Percentiles rank a stretch among this genome's conserved stretches.
Conservation (phyloP, 2,329 filamentous ascomycete genomes). For the Alternaria sp. region DNA sequence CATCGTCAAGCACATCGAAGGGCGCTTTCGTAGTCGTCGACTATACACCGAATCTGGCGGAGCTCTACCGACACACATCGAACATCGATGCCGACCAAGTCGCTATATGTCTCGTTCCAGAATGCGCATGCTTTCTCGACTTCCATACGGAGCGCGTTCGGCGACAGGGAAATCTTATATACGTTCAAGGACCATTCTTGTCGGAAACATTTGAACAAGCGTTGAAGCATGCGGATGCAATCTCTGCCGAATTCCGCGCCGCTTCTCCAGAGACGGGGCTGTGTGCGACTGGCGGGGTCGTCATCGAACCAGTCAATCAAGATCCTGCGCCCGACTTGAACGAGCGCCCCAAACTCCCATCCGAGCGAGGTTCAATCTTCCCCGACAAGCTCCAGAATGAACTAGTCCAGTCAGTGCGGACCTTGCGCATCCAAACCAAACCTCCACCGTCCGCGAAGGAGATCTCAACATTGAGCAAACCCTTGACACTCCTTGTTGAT, state of each 20-base stretch:
- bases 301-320: neutral
- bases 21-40: constrained; percentile 34
- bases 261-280: neutral
- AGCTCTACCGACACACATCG: constrained; percentile 21
- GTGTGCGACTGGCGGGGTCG: neutral
- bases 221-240: constrained; percentile 17
- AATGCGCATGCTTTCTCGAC: constrained; percentile 23
- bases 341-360: neutral
- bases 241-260: constrained; percentile 14
- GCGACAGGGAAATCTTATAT: constrained; percentile 28
- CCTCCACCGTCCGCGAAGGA: neutral
- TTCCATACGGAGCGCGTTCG: constrained; percentile 19
- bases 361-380: constrained; percentile 10
- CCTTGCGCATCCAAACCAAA: constrained; percentile 6
- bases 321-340: neutral
- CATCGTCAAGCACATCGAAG: constrained; percentile 9
- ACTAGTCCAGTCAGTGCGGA: constrained; percentile 16
- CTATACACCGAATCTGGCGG: constrained; percentile 24
- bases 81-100: constrained; percentile 23
- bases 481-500: constrained; percentile 51
- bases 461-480: constrained; percentile 9
- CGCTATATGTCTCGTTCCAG: constrained; percentile 39
- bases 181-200: constrained; percentile 36
- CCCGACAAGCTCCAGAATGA: constrained; percentile 11
- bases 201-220: constrained; percentile 24